These are phyloP conservation scores for Sporothrix globosa DNA, from an alignment of 2,329 filamentous ascomycete species.

Conservation along the genomic window DNA sequence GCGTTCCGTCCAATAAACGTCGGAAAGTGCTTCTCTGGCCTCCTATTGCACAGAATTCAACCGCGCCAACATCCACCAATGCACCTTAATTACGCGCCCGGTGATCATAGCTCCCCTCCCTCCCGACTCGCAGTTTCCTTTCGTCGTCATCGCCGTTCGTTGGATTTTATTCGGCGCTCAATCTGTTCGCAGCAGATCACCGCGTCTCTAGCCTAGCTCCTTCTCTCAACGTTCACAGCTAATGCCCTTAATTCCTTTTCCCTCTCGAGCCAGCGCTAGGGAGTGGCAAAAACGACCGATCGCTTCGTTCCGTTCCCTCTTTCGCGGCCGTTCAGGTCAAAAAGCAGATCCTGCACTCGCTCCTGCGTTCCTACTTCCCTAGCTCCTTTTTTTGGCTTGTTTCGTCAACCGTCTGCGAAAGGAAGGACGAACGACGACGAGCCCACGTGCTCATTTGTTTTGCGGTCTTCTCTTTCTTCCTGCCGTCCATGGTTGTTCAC, in stretches of 20 bases:
- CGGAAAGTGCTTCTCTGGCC: conserved; percentile 44
- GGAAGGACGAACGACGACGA: conserved; percentile 4
- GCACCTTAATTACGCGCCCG: conserved; percentile 46
- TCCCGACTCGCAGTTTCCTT: not conserved
- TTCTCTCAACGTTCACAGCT: not conserved
- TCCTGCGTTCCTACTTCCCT: not conserved
- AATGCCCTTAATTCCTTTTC: no score
- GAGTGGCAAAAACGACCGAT: conserved; percentile 27
- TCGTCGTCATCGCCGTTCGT: not conserved
- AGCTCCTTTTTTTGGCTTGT: conserved; percentile 6
- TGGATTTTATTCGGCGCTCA: not conserved
- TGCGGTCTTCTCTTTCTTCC: not conserved
- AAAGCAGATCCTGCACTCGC: conserved; percentile 21
- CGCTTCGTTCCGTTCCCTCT: conserved; percentile 32
- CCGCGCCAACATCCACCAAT: conserved; percentile 49
- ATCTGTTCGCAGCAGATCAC: conserved; percentile 14
- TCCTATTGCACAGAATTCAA: conserved; percentile 52
- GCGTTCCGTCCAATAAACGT: conserved; percentile 48
- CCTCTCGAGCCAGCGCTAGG: conserved; percentile 13
- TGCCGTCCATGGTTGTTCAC: not conserved
- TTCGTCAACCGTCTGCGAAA: not conserved
- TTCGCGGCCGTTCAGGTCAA: conserved; percentile 16
- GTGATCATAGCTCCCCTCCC: conserved; percentile 19
- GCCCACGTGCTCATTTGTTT: conserved; percentile 14
- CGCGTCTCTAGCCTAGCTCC: not conserved